Evolutionary conservation across 768 basidiomycete species (phyloP).

Genomic region (Macrolepiota fuliginosa): DNA sequence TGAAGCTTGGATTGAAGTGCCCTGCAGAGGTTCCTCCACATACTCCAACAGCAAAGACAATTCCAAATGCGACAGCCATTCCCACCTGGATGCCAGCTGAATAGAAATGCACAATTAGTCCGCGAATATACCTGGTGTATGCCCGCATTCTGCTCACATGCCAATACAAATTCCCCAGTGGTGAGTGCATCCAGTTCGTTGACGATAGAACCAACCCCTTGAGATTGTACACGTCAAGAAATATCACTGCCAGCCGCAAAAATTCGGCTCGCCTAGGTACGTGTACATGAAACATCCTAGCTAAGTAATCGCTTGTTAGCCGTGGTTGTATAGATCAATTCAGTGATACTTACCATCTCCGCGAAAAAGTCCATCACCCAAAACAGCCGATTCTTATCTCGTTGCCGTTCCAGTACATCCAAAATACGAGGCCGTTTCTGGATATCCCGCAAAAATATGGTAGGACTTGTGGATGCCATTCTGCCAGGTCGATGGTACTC

Average conservation of each 20-base stretch:
- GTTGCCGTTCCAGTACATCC: neutral
- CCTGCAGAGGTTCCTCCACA: constrained; percentile 15
- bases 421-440: neutral
- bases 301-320: neutral
- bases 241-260: neutral
- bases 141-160: neutral
- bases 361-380: constrained; percentile 5
- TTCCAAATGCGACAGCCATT: constrained; percentile 15
- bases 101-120: neutral
- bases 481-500: neutral
- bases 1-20: constrained; percentile 16
- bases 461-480: neutral
- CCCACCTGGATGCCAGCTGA: neutral
- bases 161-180: neutral
- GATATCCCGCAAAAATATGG: neutral
- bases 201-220: neutral
- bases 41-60: constrained; percentile 13
- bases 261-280: neutral
- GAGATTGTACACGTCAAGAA: neutral
- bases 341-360: neutral
- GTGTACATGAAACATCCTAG: neutral
- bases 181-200: neutral
- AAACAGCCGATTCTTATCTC: neutral
- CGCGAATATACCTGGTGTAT: neutral
- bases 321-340: neutral